These are phyloP conservation scores for Aspergillus ruber DNA, from an alignment of 2,329 filamentous ascomycete genomes.

Conservation along the genomic window DNA sequence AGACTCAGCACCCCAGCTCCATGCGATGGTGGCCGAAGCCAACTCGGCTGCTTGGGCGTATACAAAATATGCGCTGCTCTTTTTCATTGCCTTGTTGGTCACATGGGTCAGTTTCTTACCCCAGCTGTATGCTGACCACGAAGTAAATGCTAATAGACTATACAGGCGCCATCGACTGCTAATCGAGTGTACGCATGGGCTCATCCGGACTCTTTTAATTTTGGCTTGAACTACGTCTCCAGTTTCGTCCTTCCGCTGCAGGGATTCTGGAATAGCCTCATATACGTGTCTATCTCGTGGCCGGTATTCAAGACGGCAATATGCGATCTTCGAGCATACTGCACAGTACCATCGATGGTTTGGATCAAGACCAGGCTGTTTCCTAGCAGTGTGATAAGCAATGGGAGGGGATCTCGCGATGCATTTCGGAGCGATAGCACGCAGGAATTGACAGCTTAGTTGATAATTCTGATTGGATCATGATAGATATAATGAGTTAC, in stretches of 20 bases:
- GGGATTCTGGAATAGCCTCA: constrained; percentile 76
- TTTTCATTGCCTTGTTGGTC: constrained; percentile 37
- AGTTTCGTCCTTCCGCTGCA: constrained; percentile 73
- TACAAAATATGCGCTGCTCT: constrained; percentile 34
- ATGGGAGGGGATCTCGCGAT: background rate
- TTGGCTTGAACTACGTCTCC: constrained; percentile 62
- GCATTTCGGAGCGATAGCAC: constrained; percentile 8
- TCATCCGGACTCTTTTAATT: constrained; percentile 46
- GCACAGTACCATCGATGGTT: background rate
- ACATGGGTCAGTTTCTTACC: constrained; percentile 29
- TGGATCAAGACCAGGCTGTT: background rate
- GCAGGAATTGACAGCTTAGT: constrained; percentile 7
- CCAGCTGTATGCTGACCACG: background rate
- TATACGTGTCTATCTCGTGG: constrained; percentile 67
- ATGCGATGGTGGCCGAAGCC: constrained; percentile 18
- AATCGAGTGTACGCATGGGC: constrained; percentile 69
- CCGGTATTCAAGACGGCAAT: constrained; percentile 48
- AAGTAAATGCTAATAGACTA: background rate
- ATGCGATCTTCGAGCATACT: background rate
- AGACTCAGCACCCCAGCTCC: constrained; percentile 10
- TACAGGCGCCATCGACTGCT: constrained; percentile 60
- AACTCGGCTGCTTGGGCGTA: constrained; percentile 35
- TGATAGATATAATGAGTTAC: background rate
- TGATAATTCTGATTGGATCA: background rate
- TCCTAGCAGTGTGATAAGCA: background rate